Evolutionary conservation across 805 yeast genomes (phyloP).

Genomic region (Yarrowia bubula): DNA sequence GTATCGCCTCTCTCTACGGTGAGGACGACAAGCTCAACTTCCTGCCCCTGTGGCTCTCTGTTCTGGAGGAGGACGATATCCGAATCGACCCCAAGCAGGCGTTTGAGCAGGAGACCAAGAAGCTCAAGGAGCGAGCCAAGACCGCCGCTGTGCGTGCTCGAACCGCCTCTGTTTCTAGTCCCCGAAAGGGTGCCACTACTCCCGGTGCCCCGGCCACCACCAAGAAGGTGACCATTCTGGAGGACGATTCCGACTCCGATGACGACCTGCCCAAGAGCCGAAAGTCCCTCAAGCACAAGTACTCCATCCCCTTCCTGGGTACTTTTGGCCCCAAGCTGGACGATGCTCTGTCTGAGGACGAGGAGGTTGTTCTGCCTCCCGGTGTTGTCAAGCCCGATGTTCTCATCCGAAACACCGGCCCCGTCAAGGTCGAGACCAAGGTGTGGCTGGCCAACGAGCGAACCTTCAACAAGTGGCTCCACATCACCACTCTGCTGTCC

Average conservation of each 20-base stretch:
- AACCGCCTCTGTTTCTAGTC: conserved; percentile 22
- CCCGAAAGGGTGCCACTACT: conserved; percentile 15
- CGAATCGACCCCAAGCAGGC: conserved; percentile 78
- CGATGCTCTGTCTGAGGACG: conserved; percentile 58
- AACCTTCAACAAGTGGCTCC: conserved; percentile 94
- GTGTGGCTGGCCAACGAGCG: conserved; percentile 99
- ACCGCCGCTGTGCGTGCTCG: conserved; percentile 14
- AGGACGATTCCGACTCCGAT: conserved; percentile 26
- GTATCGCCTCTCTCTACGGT: conserved; percentile 79
- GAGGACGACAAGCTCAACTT: conserved; percentile 89
- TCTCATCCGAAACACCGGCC: conserved; percentile 83
- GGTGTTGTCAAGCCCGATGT: conserved; percentile 83
- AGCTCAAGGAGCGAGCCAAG: conserved; percentile 34
- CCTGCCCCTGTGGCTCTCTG: conserved; percentile 93
- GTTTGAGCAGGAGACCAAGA: conserved; percentile 59
- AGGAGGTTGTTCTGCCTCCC: conserved; percentile 79
- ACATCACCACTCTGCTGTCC: conserved; percentile 79
- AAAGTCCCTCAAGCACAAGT: conserved; percentile 23
- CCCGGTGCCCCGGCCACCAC: neutral
- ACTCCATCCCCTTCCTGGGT: conserved; percentile 35
- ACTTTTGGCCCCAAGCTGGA: conserved; percentile 40
- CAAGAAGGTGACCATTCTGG: conserved; percentile 38
- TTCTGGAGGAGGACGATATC: conserved; percentile 68
- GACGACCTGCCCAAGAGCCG: conserved; percentile 13
- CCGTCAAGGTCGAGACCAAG: conserved; percentile 92